These are phyloP conservation scores for Clavariopsis aquatica DNA, from an alignment of 495 filamentous ascomycete genomes.

Conservation along the genomic window DNA sequence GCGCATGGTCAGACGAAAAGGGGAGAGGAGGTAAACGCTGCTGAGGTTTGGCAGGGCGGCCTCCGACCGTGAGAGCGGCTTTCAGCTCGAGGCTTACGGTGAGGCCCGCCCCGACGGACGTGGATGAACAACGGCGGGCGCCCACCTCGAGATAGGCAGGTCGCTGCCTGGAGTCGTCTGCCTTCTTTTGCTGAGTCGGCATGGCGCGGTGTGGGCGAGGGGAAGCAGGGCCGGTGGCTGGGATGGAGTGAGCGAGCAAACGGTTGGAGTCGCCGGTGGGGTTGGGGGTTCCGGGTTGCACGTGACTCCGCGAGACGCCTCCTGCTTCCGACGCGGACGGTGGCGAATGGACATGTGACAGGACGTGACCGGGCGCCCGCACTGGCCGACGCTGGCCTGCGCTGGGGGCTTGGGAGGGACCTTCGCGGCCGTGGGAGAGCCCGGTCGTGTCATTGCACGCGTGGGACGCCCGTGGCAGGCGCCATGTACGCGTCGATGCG, in stretches of 20 bases:
- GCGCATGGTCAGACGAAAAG: conserved; percentile 25
- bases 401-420: no score
- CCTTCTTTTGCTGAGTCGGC: conserved; percentile 9
- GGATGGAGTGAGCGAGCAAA: background rate
- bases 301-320: no score
- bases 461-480: no score
- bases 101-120: conserved; percentile 19
- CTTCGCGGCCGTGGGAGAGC: no score
- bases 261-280: background rate
- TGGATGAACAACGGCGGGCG: background rate
- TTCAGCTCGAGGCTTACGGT: conserved; percentile 29
- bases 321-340: no score
- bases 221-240: background rate
- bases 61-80: background rate
- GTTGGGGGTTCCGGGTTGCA: no score
- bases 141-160: conserved; percentile 6
- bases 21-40: background rate
- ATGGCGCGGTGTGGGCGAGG: background rate
- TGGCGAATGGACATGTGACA: no score
- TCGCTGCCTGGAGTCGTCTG: conserved; percentile 25
- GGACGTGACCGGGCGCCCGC: no score
- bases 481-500: no score
- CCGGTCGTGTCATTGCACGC: no score
- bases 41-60: background rate
- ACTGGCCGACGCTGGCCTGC: no score